A percentile compares a stretch with the other conserved stretches of the same genome.
These are phyloP conservation scores for Chamaenerion angustifolium DNA, from an alignment of 345 rosid genomes.

Conservation along the genomic window DNA sequence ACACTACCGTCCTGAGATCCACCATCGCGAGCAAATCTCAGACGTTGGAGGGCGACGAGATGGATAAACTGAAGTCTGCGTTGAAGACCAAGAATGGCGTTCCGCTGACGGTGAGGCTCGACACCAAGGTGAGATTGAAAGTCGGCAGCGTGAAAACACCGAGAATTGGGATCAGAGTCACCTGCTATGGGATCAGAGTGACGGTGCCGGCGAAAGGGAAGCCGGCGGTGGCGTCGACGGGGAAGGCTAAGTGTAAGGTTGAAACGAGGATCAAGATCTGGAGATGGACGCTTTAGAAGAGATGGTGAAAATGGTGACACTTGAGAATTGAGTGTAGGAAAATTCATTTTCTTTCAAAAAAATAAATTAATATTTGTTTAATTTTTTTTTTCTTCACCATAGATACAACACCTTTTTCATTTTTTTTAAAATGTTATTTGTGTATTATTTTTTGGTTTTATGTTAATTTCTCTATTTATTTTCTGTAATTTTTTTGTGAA, in stretches of 20 bases:
- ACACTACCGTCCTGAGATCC: conserved; percentile 47
- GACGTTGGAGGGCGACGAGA: conserved; percentile 34
- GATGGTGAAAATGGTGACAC: not conserved
- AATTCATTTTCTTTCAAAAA: not conserved
- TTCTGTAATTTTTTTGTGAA: too few species aligned
- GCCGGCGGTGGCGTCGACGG: conserved; percentile 37
- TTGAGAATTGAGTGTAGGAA: not conserved
- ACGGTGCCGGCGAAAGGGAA: conserved; percentile 42
- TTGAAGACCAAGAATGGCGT: conserved; percentile 46
- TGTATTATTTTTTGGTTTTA: too few species aligned
- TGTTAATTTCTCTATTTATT: too few species aligned
- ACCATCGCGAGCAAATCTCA: conserved; percentile 23
- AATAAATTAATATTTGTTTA: too few species aligned
- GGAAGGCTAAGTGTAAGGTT: conserved; percentile 59
- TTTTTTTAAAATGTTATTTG: too few species aligned
- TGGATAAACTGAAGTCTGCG: conserved; percentile 27
- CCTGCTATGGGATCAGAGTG: conserved; percentile 50
- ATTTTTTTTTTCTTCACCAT: too few species aligned
- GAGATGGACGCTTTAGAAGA: conserved; percentile 32
- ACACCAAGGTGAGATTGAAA: conserved; percentile 59
- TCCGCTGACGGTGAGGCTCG: conserved; percentile 38
- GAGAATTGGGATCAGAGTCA: conserved; percentile 40
- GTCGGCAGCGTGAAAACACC: conserved; percentile 54
- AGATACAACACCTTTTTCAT: too few species aligned
- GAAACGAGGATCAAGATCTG: conserved; percentile 75